Base-by-base conservation (phyloP, 192 early-diverging fungal species). In the Obelidium mucronatum region DNA sequence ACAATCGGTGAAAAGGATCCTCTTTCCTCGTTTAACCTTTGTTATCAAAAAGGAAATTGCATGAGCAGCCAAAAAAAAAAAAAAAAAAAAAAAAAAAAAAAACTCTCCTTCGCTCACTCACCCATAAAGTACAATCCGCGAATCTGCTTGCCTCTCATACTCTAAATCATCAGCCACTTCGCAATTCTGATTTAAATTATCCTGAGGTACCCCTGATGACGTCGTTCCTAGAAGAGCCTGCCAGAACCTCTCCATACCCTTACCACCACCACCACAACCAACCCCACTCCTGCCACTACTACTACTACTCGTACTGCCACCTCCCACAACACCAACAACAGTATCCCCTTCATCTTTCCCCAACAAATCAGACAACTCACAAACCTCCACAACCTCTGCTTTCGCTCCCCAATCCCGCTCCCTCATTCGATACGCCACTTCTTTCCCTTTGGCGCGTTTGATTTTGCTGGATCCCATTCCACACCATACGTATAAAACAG, bases 401-500 rank as follows among this genome's bases (percentile, higher is more conserved):
- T 82, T 78, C 28, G 63, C 30, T 15, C 66, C 67, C 80, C 80
- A 82, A 22, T 82, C 80, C 33, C 58, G n/a, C 34, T 82, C 80
- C 66, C 65, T 13, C 53, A 82, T 75, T 24, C 74, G 39, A 17
- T 42, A 36, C 39, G 66, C 76, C 13, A 82, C 28, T 52, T 82
- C 80, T 42, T 71, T 69, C 40, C 63, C 80, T 60, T 78, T 78
- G 19, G 76, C 67, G 19, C 67, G 35, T 53, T 82, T 82, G 35
- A 82, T 67, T 26, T 52, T 74, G 3, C 80, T 74, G 11, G 33
- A 28, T 8, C 26, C 72, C 1, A 19, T 48, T 11, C 80, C 80
- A 31, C 35, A 72, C 77, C 76, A 82, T 33, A 79, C 66, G 59
- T 37, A 76, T 19, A 82, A n/a, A 15, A 58, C 39, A 11, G 77